Evolutionary conservation across 495 filamentous ascomycete species (phyloP).

Genomic region (Neurospora discreta): DNA sequence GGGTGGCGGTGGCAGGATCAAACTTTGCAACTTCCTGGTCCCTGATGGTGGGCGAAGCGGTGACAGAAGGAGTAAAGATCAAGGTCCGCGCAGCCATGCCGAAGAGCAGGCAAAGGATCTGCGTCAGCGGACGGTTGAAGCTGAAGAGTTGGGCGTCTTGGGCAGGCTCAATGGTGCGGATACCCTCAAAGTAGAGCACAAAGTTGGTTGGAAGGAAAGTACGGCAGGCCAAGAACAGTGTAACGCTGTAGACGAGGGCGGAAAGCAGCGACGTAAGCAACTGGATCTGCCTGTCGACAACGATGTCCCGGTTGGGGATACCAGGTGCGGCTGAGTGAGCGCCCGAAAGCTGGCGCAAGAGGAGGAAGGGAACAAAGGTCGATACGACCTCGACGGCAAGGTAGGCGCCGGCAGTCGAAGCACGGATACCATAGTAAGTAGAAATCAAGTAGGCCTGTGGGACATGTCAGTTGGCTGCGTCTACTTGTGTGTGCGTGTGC

Average conservation of each 20-base stretch:
- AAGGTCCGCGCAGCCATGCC: conserved; percentile 61
- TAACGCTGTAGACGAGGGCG: conserved; percentile 54
- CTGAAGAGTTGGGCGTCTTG: conserved; percentile 46
- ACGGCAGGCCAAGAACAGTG: conserved; percentile 50
- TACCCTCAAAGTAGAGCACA: conserved; percentile 55
- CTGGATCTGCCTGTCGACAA: conserved; percentile 52
- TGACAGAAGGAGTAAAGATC: conserved; percentile 60
- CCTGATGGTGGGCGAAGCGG: conserved; percentile 29
- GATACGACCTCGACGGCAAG: conserved; percentile 55
- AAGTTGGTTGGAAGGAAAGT: conserved; percentile 57
- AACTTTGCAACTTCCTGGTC: conserved; percentile 31
- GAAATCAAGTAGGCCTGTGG: conserved; percentile 52
- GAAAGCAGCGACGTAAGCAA: conserved; percentile 53
- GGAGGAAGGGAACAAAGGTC: conserved; percentile 55
- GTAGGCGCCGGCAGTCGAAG: conserved; percentile 42
- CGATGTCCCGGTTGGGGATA: conserved; percentile 56
- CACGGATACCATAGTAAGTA: conserved; percentile 60
- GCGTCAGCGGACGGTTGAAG: conserved; percentile 40
- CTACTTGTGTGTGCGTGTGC: not conserved
- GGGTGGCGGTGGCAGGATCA: conserved; percentile 41
- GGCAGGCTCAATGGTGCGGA: conserved; percentile 52
- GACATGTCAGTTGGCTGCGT: conserved; percentile 8
- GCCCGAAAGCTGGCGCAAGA: conserved; percentile 52
- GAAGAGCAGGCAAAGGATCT: conserved; percentile 25
- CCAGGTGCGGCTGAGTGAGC: conserved; percentile 48